phyloP scores from a whole-genome alignment of 2,329 filamentous ascomycete genomes.

The Aspergillus cejpii region DNA sequence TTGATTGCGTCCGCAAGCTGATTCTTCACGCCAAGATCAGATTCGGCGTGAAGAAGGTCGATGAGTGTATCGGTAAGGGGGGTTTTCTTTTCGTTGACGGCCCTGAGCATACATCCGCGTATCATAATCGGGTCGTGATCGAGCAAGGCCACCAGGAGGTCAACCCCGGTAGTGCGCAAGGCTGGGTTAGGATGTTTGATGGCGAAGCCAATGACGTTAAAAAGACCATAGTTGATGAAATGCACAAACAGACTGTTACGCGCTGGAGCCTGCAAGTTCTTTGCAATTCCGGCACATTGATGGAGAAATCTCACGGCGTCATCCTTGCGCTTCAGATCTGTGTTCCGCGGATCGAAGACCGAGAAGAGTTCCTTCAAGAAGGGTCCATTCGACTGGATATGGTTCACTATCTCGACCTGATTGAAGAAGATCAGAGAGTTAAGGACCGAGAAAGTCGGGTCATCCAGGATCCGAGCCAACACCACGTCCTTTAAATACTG shows the following conservation, averaged over 20 bases:
- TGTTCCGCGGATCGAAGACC: conserved; percentile 65
- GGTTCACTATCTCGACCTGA: conserved; percentile 94
- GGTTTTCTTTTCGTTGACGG: conserved; percentile 77
- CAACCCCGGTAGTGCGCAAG: conserved; percentile 84
- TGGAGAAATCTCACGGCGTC: conserved; percentile 95
- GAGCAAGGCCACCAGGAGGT: conserved; percentile 87
- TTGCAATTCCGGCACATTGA: conserved; percentile 88
- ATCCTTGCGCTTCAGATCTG: conserved; percentile 69
- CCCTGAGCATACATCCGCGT: conserved; percentile 83
- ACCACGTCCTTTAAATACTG: conserved; percentile 99
- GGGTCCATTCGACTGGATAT: conserved; percentile 71
- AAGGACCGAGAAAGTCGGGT: conserved; percentile 93
- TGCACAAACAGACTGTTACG: conserved; percentile 80
- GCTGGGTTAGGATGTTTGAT: conserved; percentile 76
- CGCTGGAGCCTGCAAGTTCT: conserved; percentile 80
- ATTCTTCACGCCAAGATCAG: conserved; percentile 88
- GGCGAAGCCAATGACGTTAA: conserved; percentile 86
- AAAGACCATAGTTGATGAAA: conserved; percentile 78
- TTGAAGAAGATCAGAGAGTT: conserved; percentile 99
- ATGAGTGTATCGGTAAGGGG: conserved; percentile 89
- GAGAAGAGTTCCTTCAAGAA: conserved; percentile 83
- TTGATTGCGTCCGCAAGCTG: conserved; percentile 95
- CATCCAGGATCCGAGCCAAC: conserved; percentile 87
- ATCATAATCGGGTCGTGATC: conserved; percentile 96
- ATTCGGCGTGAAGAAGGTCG: conserved; percentile 81